Evolutionary conservation across 345 rosid genomes (phyloP).

Genomic region (Eucalyptus decipiens): DNA sequence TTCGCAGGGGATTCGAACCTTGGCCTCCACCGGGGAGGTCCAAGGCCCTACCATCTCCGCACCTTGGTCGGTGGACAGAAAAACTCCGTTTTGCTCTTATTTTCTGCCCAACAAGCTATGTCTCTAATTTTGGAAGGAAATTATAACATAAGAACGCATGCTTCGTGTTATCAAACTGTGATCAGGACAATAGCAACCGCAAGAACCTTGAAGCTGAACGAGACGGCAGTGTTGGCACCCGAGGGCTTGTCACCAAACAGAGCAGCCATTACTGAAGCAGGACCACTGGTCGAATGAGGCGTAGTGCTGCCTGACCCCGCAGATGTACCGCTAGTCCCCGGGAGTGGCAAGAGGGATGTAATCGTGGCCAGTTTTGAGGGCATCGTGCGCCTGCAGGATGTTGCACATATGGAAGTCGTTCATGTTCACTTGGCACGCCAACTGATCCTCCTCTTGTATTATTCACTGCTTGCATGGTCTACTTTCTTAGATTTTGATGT

Average conservation of each 20-base stretch:
- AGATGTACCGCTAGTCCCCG: not conserved
- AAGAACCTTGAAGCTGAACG: not conserved
- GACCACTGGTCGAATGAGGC: not conserved
- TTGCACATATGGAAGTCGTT: too few relatives aligned
- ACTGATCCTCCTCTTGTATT: not conserved
- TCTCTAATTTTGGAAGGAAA: not conserved
- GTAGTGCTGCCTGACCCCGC: not conserved
- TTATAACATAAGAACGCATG: not conserved
- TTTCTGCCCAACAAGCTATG: not conserved
- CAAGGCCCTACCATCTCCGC: too few relatives aligned
- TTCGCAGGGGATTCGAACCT: too few relatives aligned
- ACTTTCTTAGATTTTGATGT: not conserved
- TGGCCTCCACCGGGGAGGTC: too few relatives aligned
- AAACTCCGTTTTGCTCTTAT: not conserved
- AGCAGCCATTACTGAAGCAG: not conserved
- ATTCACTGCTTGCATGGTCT: not conserved
- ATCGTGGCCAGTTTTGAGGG: too few relatives aligned
- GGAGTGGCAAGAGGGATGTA: not conserved
- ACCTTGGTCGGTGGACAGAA: too few relatives aligned
- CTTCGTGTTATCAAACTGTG: not conserved
- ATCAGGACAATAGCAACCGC: not conserved
- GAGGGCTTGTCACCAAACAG: not conserved
- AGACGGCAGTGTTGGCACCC: accelerated
- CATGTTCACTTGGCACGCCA: accelerated
- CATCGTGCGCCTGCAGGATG: too few relatives aligned